Evolutionary conservation across 306 rosid genomes (phyloP).

Genomic region (Prunus mongolica): DNA sequence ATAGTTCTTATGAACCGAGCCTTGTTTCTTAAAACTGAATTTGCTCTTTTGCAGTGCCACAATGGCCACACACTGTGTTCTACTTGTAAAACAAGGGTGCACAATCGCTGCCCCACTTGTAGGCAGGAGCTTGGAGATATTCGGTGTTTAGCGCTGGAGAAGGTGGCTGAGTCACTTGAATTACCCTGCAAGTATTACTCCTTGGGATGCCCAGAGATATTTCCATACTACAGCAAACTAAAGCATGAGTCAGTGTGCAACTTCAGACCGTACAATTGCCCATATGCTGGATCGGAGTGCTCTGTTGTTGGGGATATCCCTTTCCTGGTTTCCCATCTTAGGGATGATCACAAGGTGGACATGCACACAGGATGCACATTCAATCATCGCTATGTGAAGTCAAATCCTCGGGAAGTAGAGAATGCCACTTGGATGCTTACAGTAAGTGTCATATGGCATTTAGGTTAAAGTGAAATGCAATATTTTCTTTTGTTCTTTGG

Average conservation of each 20-base stretch:
- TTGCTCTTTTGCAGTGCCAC: slow-evolving; percentile 74
- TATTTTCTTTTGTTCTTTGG: background rate
- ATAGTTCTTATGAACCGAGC: background rate
- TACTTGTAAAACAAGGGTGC: slow-evolving; percentile 95
- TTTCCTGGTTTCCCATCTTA: slow-evolving; percentile 87
- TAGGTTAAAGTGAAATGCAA: background rate
- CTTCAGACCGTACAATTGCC: slow-evolving; percentile 93
- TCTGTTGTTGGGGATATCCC: slow-evolving; percentile 86
- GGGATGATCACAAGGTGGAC: slow-evolving; percentile 99
- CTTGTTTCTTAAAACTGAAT: slow-evolving; percentile 4
- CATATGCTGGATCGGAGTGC: slow-evolving; percentile 99
- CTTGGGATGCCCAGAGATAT: slow-evolving; percentile 95
- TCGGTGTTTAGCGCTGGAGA: slow-evolving; percentile 94
- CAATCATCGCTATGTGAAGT: slow-evolving; percentile 96
- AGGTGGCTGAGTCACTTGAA: slow-evolving; percentile 99
- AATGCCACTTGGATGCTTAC: slow-evolving; percentile 99
- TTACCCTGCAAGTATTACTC: slow-evolving; percentile 87
- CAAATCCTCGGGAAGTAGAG: slow-evolving; percentile 98
- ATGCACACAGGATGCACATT: slow-evolving; percentile 99
- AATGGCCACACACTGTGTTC: slow-evolving; percentile 97
- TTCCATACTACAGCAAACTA: slow-evolving; percentile 96
- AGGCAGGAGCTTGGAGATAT: slow-evolving; percentile 99
- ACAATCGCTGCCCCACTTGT: slow-evolving; percentile 97
- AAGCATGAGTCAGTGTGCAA: slow-evolving; percentile 92
- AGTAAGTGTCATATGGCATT: slow-evolving; percentile 48